Conservation (phyloP, 2,329 filamentous ascomycete species). For the Bimuria novae-zelandiae region DNA sequence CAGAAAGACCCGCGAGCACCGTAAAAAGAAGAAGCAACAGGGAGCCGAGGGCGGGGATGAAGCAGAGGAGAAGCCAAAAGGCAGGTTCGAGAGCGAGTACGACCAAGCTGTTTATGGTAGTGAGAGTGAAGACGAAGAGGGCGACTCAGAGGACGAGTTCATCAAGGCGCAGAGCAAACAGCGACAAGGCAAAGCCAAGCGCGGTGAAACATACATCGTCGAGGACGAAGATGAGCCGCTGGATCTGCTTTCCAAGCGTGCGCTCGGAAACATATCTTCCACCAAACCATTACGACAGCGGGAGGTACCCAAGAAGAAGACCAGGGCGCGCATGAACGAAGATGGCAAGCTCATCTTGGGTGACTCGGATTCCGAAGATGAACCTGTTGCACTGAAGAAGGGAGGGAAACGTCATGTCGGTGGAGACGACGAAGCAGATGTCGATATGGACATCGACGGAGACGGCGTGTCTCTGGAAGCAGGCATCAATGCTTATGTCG, state of each 20-base stretch:
- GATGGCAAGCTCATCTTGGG: slow-evolving; percentile 83
- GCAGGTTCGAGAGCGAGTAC: slow-evolving; percentile 87
- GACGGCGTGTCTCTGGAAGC: slow-evolving; percentile 51
- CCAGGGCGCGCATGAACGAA: slow-evolving; percentile 60
- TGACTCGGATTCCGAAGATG: slow-evolving; percentile 51
- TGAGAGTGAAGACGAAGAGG: slow-evolving; percentile 61
- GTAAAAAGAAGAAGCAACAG: slow-evolving; percentile 83
- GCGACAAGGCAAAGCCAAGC: slow-evolving; percentile 46
- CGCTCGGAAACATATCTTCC: slow-evolving; percentile 89
- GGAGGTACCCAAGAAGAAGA: slow-evolving; percentile 51
- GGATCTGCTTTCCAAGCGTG: slow-evolving; percentile 86
- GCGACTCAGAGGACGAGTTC: slow-evolving; percentile 43
- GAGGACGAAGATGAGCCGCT: slow-evolving; percentile 95
- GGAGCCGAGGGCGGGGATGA: slow-evolving; percentile 61
- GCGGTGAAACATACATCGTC: slow-evolving; percentile 78
- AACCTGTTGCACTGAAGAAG: slow-evolving; percentile 33
- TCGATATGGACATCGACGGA: slow-evolving; percentile 65
- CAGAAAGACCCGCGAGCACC: slow-evolving; percentile 89
- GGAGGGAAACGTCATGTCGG: slow-evolving; percentile 41
- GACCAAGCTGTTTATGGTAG: slow-evolving; percentile 90
- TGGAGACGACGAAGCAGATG: slow-evolving; percentile 47
- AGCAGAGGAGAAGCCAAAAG: slow-evolving; percentile 50
- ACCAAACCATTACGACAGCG: slow-evolving; percentile 76
- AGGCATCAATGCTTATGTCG: slow-evolving; percentile 65
- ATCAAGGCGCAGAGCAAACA: slow-evolving; percentile 39